phyloP scores from a whole-genome alignment of 257 asterid genomes.

The Scutellaria baicalensis region DNA sequence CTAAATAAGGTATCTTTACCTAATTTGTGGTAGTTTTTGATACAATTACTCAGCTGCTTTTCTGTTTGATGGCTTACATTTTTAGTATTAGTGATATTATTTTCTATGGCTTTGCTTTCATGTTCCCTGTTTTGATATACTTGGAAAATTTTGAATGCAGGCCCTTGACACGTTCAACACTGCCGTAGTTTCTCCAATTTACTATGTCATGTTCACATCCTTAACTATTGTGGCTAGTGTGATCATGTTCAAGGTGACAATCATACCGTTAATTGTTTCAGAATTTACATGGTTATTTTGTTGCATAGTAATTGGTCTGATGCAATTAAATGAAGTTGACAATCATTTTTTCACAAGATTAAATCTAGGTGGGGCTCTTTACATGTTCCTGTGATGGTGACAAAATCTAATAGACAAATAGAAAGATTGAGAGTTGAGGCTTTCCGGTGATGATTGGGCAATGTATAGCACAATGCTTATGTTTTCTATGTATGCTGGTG shows the following conservation, averaged over 20 bases:
- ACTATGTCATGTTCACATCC: slow-evolving; percentile 96
- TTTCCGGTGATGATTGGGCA: not conserved
- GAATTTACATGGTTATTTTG: not conserved
- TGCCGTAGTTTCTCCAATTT: slow-evolving; percentile 94
- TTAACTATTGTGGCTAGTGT: slow-evolving; percentile 93
- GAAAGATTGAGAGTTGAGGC: not conserved
- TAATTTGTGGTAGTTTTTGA: not conserved
- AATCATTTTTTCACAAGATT: not conserved
- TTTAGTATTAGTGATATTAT: not conserved
- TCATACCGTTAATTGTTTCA: slow-evolving; percentile 7
- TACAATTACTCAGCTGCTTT: not conserved
- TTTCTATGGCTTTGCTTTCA: not conserved
- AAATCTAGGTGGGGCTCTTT: not conserved
- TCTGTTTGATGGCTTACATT: not conserved
- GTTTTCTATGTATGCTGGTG: not conserved
- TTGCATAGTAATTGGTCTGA: not conserved
- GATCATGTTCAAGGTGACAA: slow-evolving; percentile 94
- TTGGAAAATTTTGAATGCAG: slow-evolving; percentile 41
- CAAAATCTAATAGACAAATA: not conserved
- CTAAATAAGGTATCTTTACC: slow-evolving; percentile 59
- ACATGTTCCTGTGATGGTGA: not conserved
- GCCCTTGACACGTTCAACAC: slow-evolving; percentile 99
- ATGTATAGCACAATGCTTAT: not conserved
- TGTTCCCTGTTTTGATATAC: slow-evolving; percentile 10
- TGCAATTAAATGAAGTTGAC: not conserved